Conservation (phyloP, 169 alveolate genomes). For the Fabrea salina region DNA sequence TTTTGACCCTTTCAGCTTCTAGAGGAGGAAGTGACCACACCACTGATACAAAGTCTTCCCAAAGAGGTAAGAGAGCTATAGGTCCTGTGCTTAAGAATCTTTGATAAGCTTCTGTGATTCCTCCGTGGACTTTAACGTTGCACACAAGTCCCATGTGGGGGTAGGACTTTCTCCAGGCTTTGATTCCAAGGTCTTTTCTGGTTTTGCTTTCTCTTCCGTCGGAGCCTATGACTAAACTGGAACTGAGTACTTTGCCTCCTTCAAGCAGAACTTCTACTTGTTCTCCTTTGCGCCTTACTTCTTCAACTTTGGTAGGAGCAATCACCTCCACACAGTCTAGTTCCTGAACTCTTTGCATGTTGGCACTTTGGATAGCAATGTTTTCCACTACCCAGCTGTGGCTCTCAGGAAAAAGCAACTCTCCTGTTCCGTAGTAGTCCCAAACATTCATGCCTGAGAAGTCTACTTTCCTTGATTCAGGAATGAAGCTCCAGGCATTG, state of each 20-base stretch:
- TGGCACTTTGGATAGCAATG: conserved; percentile 38
- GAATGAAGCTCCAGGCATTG: conserved; percentile 24
- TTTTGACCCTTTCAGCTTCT: not conserved
- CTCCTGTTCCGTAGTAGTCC: conserved; percentile 14
- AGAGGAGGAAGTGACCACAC: conserved; percentile 50
- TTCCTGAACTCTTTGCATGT: conserved; percentile 3
- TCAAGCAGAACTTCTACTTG: conserved; percentile 37
- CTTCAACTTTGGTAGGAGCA: conserved; percentile 17
- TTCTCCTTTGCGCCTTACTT: not conserved
- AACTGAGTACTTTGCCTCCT: conserved; percentile 34
- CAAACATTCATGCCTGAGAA: not conserved
- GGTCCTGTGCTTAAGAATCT: conserved; percentile 52
- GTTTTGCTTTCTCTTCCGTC: conserved; percentile 44
- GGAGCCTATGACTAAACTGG: conserved; percentile 41
- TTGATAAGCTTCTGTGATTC: conserved; percentile 30
- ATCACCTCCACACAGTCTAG: conserved; percentile 1
- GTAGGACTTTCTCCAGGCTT: conserved; percentile 33
- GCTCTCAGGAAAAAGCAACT: not conserved
- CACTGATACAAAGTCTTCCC: conserved; percentile 35
- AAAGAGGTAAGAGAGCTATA: conserved; percentile 48
- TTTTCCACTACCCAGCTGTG: conserved; percentile 49
- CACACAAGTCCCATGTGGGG: conserved; percentile 40
- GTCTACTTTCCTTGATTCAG: not conserved
- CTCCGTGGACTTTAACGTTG: conserved; percentile 25
- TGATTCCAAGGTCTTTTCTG: conserved; percentile 35